Percentiles rank a stretch among this genome's conserved stretches.
Evolutionary conservation across 768 basidiomycete genomes (phyloP).

Genomic region (Amanita muscaria): DNA sequence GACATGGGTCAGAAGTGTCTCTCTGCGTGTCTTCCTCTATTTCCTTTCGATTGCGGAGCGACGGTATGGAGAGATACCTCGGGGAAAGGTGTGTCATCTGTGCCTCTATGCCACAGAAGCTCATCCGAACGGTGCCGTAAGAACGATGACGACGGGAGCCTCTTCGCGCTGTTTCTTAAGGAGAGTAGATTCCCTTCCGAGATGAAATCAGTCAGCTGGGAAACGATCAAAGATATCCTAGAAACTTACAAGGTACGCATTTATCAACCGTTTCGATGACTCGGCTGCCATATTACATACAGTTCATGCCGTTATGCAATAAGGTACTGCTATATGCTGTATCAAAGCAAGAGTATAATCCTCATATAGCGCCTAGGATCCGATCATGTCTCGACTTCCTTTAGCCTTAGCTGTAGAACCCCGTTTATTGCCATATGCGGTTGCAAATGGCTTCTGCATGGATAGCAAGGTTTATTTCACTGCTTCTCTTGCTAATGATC

Average conservation of each 20-base stretch:
- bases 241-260: slow-evolving; percentile 58
- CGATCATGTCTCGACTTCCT: slow-evolving; percentile 70
- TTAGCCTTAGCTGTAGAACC: slow-evolving; percentile 73
- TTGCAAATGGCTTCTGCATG: slow-evolving; percentile 69
- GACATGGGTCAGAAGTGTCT: slow-evolving; percentile 60
- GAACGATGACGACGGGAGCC: slow-evolving; percentile 66
- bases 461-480: slow-evolving; percentile 52
- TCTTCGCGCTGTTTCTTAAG: slow-evolving; percentile 58
- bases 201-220: slow-evolving; percentile 51
- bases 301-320: slow-evolving; percentile 75
- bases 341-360: slow-evolving; percentile 3
- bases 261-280: slow-evolving; percentile 7
- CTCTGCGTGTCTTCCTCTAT: slow-evolving; percentile 51
- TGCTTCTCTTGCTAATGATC: slow-evolving; percentile 1
- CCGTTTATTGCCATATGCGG: slow-evolving; percentile 60
- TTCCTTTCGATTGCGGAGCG: slow-evolving; percentile 52
- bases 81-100: slow-evolving; percentile 36
- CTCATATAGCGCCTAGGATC: slow-evolving; percentile 41
- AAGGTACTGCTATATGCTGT: slow-evolving; percentile 36
- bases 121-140: slow-evolving; percentile 18
- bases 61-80: slow-evolving; percentile 57
- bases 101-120: slow-evolving; percentile 4
- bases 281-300: slow-evolving; percentile 13
- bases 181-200: slow-evolving; percentile 59
- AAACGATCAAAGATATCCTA: slow-evolving; percentile 54